Base-by-base conservation (phyloP, 371 early-diverging fungal species). In the Apophysomyces variabilis region DNA sequence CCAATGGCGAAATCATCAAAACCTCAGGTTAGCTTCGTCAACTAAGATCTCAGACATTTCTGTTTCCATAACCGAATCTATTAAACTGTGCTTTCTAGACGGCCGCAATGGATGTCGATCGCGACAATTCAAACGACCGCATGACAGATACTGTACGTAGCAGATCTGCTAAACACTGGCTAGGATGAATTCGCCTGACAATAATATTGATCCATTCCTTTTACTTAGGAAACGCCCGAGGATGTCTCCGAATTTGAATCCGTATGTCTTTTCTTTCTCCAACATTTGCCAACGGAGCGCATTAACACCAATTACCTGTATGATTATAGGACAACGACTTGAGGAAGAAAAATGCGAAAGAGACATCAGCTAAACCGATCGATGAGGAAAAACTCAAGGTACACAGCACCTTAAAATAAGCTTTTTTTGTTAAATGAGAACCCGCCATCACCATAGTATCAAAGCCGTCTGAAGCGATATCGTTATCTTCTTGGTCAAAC, bases 401-500 rank as follows among this genome's bases (percentile, higher is more conserved):
- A 50, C 8, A 21, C 21, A 50, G 9, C 54, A 50, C 21, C 21
- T 21, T 18, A 4, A n/a, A 21, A 0, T 21, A 7, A 50, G n/a
- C 32, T 26, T 21, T 0, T 4, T 7, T 5, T 50, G 21, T 21
- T 50, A 26, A 50, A 50, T 21, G 9, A 26, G 32, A 26, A 26
- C 32, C 3, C 32, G 3, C 54, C 5, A 50, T 21, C 7, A 39
- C 44, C 21, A 21, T 68, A 82, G 83, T 78, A 79, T 57, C 74
- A 77, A 39, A 71, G 72, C 58, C 78, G 78, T 44, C 63, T 76
- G n/a, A 80, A 71, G 54, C 77, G 76, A 39, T 95, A 94, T 72
- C 87, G 92, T n/a, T 97, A 88, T 70, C 81, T 97, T 54, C 87
- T 97, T 45, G 94, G 93, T 4, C 95, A 96, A 70, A 95, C 96